Conservation (phyloP, 2,329 filamentous ascomycete genomes). For the Stagonosporopsis rhizophila region DNA sequence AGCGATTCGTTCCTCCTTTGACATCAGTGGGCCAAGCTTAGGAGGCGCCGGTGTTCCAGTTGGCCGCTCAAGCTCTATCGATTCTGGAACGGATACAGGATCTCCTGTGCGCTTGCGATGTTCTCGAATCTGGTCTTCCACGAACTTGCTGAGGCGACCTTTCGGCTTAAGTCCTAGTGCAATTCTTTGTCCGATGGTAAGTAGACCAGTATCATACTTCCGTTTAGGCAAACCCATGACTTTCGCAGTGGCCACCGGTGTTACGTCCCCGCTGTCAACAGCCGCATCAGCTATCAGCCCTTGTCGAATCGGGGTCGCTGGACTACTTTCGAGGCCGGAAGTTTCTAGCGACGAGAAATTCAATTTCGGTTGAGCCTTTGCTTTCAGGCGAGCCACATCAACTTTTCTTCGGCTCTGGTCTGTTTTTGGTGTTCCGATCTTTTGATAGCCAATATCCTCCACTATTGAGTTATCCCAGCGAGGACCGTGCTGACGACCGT, state of each 20-base stretch:
- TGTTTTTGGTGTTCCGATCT: conserved; percentile 12
- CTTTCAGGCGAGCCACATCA: conserved; percentile 1
- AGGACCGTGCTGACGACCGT: conserved; percentile 24
- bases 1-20: conserved; percentile 38
- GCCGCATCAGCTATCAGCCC: background rate
- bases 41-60: conserved; percentile 8
- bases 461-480: conserved; percentile 38
- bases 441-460: conserved; percentile 34
- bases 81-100: conserved; percentile 22
- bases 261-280: conserved; percentile 3
- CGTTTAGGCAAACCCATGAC: conserved; percentile 13
- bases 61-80: conserved; percentile 2
- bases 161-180: conserved; percentile 33
- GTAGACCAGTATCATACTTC: conserved; percentile 19
- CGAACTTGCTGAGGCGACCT: conserved; percentile 34
- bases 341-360: background rate
- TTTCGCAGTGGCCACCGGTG: background rate
- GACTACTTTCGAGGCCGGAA: background rate
- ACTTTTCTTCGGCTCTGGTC: conserved; percentile 2
- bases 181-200: conserved; percentile 35
- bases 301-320: background rate
- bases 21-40: conserved; percentile 30
- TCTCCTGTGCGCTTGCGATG: conserved; percentile 35
- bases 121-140: conserved; percentile 37
- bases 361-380: conserved; percentile 2